Conservation (phyloP, 495 filamentous ascomycete genomes). For the Daldinia caldariorum region DNA sequence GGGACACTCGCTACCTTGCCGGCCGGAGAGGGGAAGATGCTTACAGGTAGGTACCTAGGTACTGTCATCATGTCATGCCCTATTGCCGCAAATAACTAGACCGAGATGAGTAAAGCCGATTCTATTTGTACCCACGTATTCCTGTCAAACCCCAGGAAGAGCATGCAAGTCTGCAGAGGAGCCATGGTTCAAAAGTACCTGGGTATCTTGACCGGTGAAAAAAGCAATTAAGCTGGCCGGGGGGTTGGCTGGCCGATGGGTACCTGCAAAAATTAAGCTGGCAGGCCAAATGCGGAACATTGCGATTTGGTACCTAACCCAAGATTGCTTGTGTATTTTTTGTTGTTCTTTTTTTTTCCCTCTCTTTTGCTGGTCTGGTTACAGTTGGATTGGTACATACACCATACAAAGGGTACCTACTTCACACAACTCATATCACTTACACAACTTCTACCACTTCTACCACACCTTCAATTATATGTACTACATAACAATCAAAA, state of each 20-base stretch:
- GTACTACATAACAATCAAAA: background rate
- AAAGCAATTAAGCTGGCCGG: background rate
- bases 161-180: background rate
- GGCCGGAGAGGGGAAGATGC: conserved; percentile 5
- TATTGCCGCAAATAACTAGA: conserved; percentile 15
- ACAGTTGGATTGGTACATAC: background rate
- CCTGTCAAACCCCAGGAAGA: background rate
- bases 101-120: conserved; percentile 10
- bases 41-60: too few species aligned
- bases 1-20: conserved; percentile 3
- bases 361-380: background rate
- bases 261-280: background rate
- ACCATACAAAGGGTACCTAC: too few species aligned
- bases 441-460: too few species aligned
- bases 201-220: background rate
- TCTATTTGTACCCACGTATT: background rate
- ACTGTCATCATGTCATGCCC: background rate
- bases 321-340: too few species aligned
- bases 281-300: background rate
- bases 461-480: too few species aligned
- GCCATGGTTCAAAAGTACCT: background rate
- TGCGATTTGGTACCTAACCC: background rate
- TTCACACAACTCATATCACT: too few species aligned
- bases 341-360: too few species aligned
- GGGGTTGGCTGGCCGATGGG: too few species aligned